Base-by-base conservation (phyloP, 257 asterid species). In the Solanum arcanum region DNA sequence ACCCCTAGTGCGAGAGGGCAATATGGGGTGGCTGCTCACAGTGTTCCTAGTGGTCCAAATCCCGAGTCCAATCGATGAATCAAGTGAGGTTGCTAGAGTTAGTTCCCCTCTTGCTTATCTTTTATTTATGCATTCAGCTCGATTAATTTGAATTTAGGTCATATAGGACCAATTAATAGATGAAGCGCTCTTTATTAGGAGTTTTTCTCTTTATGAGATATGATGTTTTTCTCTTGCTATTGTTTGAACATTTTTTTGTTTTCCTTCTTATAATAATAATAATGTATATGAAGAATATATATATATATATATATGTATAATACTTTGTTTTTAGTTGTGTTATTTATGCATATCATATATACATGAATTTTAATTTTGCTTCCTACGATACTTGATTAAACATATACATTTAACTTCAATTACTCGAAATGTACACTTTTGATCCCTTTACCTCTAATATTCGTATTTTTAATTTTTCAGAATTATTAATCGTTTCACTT, bases 31-130 rank as follows among this genome's bases (percentile, higher is more conserved):
- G 74, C 21, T 11, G 41, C 76, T 66, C 87, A 64, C 66, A 72
- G 23, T 72, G 87, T 84, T 84, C 80, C 87, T 13, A 84, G 62
- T 72, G 87, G 87, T 84, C 62, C 87, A 25, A 84, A 84, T 66
- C 87, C 87, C 21, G 78, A 39, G 74, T 44, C 74, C 41, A 84
- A 84, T 27, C 11, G 59, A 47, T 84, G 27, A 84, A 83, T 39
- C 73, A 27, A 21, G n/a, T 74, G 31, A 39, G 37, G 72, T 68
- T 52, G 49, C 72, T 52, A 13, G 1, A 31, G 27, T 74, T 21
- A 74, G 31, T 74, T 74, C 1, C 29, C 31, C 18, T 21, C 18
- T 1, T 73, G 18, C 27, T 70, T 70, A 33, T 16, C 23, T 16
- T 70, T 70, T 13, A 70, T 70, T 33, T 73, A 0, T 33, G 47